A percentile compares a stretch with the other conserved stretches of the same genome.
Conservation (phyloP, 805 yeast species). For the Candida ulmi region DNA sequence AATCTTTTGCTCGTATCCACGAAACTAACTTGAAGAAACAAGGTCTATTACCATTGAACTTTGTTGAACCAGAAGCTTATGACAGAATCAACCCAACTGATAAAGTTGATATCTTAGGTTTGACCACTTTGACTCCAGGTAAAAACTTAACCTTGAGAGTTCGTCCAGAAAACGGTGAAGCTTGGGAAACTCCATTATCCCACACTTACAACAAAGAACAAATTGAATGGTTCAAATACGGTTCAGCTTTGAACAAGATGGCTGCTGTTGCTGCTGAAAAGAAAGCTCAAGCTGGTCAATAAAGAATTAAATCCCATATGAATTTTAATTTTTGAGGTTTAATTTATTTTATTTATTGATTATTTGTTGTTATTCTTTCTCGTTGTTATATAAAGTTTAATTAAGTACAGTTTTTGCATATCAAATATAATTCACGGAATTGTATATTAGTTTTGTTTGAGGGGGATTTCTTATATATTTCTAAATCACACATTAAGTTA, state of each 20-base stretch:
- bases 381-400: too few species aligned
- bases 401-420: too few species aligned
- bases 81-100: constrained; percentile 91
- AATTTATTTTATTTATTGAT: background rate
- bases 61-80: constrained; percentile 82
- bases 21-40: constrained; percentile 99
- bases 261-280: constrained; percentile 33
- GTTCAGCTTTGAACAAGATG: constrained; percentile 98
- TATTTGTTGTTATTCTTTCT: background rate
- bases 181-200: constrained; percentile 88
- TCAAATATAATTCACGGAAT: too few species aligned
- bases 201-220: constrained; percentile 97
- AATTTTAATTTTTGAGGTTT: background rate
- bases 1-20: constrained; percentile 97
- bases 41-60: constrained; percentile 97
- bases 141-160: constrained; percentile 77
- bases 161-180: constrained; percentile 62
- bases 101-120: constrained; percentile 81
- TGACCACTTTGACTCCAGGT: constrained; percentile 87
- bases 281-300: background rate
- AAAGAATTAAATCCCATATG: background rate
- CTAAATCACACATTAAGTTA: too few species aligned
- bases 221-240: constrained; percentile 98
- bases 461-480: too few species aligned
- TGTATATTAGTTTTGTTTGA: too few species aligned